A percentile compares a stretch with the other conserved stretches of the same genome.
Evolutionary conservation across 2,329 filamentous ascomycete species (phyloP).

Genomic region (Didymella lethalis): DNA sequence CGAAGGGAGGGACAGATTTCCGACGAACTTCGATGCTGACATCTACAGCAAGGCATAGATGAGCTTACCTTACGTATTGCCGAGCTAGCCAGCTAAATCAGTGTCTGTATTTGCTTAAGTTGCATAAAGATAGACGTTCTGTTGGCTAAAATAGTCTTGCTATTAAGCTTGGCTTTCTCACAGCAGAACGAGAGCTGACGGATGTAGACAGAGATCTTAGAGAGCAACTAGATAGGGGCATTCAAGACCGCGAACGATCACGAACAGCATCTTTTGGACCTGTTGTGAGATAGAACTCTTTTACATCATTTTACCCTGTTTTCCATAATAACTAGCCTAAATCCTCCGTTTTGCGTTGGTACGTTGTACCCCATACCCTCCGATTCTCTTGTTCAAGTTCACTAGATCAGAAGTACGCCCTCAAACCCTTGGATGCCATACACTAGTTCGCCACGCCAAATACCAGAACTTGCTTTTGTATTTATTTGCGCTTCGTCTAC

Average conservation of each 20-base stretch:
- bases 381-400: neutral
- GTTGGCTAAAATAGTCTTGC: too few species aligned
- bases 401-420: neutral
- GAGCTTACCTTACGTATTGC: neutral
- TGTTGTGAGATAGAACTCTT: neutral
- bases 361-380: neutral
- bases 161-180: too few species aligned
- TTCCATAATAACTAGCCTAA: neutral
- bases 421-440: neutral
- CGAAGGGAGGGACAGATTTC: constrained; percentile 53
- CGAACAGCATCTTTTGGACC: neutral
- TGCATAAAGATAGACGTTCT: too few species aligned
- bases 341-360: neutral
- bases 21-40: constrained; percentile 46
- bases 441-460: neutral
- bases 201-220: neutral
- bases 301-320: neutral
- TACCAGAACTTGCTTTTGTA: neutral
- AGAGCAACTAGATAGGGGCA: neutral
- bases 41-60: constrained; percentile 41
- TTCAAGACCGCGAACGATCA: neutral
- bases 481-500: neutral
- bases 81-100: too few species aligned
- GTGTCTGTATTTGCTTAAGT: too few species aligned
- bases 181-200: neutral